phyloP scores from a whole-genome alignment of 371 early-diverging fungal species.

The Haplosporangium sp. region DNA sequence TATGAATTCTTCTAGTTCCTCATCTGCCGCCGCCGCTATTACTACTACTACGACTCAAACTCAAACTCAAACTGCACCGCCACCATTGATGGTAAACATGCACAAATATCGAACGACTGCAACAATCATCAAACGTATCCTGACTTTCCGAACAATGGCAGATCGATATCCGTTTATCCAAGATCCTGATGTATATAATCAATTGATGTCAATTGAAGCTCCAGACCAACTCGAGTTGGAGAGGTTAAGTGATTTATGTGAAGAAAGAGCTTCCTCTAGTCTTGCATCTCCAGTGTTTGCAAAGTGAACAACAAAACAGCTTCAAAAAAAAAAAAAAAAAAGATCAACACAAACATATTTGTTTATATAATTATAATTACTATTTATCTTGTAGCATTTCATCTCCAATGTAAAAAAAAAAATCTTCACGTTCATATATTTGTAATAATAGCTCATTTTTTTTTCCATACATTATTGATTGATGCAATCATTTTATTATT shows the following conservation, averaged over 20 bases:
- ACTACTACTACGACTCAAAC: not conserved
- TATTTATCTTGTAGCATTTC: no score
- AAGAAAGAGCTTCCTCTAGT: slow-evolving; percentile 26
- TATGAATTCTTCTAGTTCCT: not conserved
- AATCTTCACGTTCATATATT: no score
- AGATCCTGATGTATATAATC: slow-evolving; percentile 58
- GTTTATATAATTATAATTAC: no score
- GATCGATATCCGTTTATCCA: slow-evolving; percentile 67
- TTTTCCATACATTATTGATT: no score
- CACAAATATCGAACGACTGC: slow-evolving; percentile 74
- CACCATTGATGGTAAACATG: slow-evolving; percentile 64
- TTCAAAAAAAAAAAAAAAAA: not conserved
- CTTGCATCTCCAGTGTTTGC: slow-evolving; percentile 15
- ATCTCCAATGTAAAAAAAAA: not conserved
- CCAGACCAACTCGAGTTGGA: slow-evolving; percentile 27
- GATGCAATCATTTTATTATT: no score
- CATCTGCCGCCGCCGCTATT: not conserved
- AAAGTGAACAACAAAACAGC: not conserved
- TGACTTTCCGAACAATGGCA: slow-evolving; percentile 69
- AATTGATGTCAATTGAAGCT: slow-evolving; percentile 30
- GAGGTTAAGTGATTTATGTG: slow-evolving; percentile 44
- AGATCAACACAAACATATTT: not conserved
- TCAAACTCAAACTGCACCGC: not conserved
- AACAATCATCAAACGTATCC: slow-evolving; percentile 70
- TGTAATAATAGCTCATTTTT: no score